phyloP scores from a whole-genome alignment of 805 yeast species.

The Yamadazyma sp. region DNA sequence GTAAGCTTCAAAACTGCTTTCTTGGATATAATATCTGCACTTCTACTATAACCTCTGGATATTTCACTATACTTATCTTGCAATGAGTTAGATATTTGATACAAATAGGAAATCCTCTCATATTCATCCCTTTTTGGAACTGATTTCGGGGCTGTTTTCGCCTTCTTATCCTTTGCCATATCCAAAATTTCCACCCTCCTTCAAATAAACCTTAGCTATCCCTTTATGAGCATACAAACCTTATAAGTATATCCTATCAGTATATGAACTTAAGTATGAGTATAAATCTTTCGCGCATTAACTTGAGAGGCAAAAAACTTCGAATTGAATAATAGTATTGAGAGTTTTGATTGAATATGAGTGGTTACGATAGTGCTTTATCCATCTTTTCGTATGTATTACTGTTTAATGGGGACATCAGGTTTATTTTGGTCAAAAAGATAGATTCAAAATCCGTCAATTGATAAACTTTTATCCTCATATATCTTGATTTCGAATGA shows the following conservation, averaged over 20 bases:
- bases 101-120: constrained; percentile 55
- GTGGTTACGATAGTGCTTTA: constrained; percentile 99
- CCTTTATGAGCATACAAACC: too few relatives aligned
- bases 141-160: constrained; percentile 29
- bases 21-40: constrained; percentile 60
- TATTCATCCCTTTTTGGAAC: constrained; percentile 55
- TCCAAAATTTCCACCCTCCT: too few relatives aligned
- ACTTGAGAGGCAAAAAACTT: too few relatives aligned
- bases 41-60: constrained; percentile 54
- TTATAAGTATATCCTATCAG: too few relatives aligned
- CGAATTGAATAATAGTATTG: background rate
- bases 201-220: too few relatives aligned
- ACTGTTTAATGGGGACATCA: too few relatives aligned
- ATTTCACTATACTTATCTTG: constrained; percentile 35
- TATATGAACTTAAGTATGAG: too few relatives aligned
- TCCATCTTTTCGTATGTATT: constrained; percentile 91
- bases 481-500: too few relatives aligned
- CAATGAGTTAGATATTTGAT: constrained; percentile 51
- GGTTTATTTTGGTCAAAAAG: background rate
- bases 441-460: too few relatives aligned
- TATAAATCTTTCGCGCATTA: too few relatives aligned
- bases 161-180: background rate
- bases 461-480: too few relatives aligned
- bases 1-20: constrained; percentile 64
- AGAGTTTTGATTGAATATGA: constrained; percentile 59